Evolutionary conservation across 495 filamentous ascomycete genomes (phyloP), one percentile per base, ranked within the genome.

Genomic region (Hyaloscypha bicolor): DNA sequence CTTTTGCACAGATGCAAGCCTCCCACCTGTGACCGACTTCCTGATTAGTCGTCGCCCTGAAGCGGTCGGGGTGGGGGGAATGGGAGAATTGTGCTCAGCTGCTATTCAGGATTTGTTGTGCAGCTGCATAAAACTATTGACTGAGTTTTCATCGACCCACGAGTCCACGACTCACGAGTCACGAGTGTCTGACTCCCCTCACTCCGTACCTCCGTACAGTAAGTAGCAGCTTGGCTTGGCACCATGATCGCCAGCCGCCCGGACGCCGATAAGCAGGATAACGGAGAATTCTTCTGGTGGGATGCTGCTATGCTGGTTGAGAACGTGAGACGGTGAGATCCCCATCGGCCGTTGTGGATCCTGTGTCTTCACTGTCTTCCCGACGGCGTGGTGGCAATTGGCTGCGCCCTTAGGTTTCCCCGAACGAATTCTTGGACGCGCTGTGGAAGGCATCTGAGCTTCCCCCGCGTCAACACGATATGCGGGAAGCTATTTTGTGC

Each of bases 201-300:
- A n/a, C n/a, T n/a, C n/a, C n/a, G n/a, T n/a, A n/a, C n/a, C n/a
- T n/a, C n/a, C n/a, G n/a, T n/a, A n/a, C n/a, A n/a, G n/a, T n/a
- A n/a, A n/a, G n/a, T n/a, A n/a, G n/a, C 35, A 37, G 35, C 35
- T 37, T 37, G 25, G 25, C 42, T 12, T 48, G 42, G n/a, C 42
- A 48, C 11, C 11, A 48, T 1, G 42, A 1, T 48, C 42, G 1
- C 11, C 1, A 48, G 42, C 11, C 11, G 42, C 25, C 25, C 25
- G 42, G 42, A 48, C 42, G 42, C 25, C 51, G 51, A 53, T 53
- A 53, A 53, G 51, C 22, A 53, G 51, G 51, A 53, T 53, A 53
- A 53, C 51, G 51, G 51, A 53, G 51, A 53, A 53, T 53, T 53
- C 6, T 21, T 53, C 19, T 53, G 19, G 51, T 53, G 19, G 51